phyloP scores from a whole-genome alignment of 192 early-diverging fungal genomes.

The Entrophospora sp. region DNA sequence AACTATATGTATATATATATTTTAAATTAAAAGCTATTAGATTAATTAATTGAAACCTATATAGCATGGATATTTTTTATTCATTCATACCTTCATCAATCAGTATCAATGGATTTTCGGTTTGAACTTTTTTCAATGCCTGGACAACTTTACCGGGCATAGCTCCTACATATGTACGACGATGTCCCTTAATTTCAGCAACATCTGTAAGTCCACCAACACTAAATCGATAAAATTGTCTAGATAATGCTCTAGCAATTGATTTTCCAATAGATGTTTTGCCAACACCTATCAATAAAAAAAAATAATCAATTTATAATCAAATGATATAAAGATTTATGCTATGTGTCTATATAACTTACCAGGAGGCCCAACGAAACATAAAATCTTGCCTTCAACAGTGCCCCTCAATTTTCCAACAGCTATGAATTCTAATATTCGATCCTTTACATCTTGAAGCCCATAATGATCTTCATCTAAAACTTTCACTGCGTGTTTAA shows the following conservation, averaged over 20 bases:
- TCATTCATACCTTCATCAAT: slow-evolving; percentile 38
- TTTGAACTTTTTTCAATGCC: slow-evolving; percentile 54
- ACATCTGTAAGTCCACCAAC: slow-evolving; percentile 81
- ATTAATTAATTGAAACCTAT: neutral
- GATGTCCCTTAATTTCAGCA: slow-evolving; percentile 81
- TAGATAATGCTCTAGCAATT: slow-evolving; percentile 63
- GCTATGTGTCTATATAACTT: neutral
- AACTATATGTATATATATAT: slow-evolving; percentile 55
- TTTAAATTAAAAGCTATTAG: slow-evolving; percentile 5
- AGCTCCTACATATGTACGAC: slow-evolving; percentile 81
- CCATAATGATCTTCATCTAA: slow-evolving; percentile 99
- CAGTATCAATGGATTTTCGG: slow-evolving; percentile 72
- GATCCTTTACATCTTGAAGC: slow-evolving; percentile 98
- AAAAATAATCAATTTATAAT: neutral
- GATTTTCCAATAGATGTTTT: slow-evolving; percentile 79
- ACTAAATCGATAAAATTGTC: slow-evolving; percentile 76
- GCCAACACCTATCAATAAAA: slow-evolving; percentile 49
- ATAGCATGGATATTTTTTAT: neutral
- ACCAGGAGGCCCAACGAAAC: slow-evolving; percentile 56
- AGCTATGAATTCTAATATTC: slow-evolving; percentile 96
- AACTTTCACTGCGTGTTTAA: slow-evolving; percentile 73
- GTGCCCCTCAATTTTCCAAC: slow-evolving; percentile 68
- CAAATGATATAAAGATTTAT: neutral
- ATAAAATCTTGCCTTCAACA: slow-evolving; percentile 71
- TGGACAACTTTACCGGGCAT: slow-evolving; percentile 75